phyloP scores from a whole-genome alignment of 805 yeast species.

The Sugiyamaella americana region DNA sequence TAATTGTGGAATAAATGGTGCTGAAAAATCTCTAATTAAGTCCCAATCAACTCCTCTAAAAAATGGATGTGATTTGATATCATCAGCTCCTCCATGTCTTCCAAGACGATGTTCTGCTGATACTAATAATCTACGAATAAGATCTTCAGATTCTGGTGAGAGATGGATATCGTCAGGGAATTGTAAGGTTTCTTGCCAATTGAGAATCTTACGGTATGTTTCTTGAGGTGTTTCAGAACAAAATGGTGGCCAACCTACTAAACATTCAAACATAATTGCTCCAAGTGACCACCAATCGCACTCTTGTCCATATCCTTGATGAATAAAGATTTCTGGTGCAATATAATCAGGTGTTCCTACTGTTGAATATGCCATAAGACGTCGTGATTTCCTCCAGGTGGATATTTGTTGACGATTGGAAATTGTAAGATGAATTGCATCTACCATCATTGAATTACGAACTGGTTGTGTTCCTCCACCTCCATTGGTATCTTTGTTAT shows the following conservation, averaged over 20 bases:
- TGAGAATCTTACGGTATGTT: constrained; percentile 86
- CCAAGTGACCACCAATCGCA: constrained; percentile 99
- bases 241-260: constrained; percentile 94
- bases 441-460: constrained; percentile 73
- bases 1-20: constrained; percentile 89
- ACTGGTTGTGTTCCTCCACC: constrained; percentile 23
- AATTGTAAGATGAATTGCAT: constrained; percentile 92
- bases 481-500: constrained; percentile 15
- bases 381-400: constrained; percentile 89
- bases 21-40: constrained; percentile 77
- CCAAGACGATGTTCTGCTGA: constrained; percentile 78
- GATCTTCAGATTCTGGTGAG: constrained; percentile 62
- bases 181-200: constrained; percentile 64
- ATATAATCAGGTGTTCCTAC: constrained; percentile 98
- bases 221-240: constrained; percentile 91
- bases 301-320: constrained; percentile 82
- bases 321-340: constrained; percentile 94
- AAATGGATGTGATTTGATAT: constrained; percentile 84
- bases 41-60: constrained; percentile 97
- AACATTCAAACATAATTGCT: constrained; percentile 87
- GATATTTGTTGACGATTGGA: constrained; percentile 92
- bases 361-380: constrained; percentile 92
- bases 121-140: constrained; percentile 66
- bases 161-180: constrained; percentile 70
- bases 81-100: constrained; percentile 73